Conservation (phyloP, 371 early-diverging fungal genomes). For the Mortierella sp. region DNA sequence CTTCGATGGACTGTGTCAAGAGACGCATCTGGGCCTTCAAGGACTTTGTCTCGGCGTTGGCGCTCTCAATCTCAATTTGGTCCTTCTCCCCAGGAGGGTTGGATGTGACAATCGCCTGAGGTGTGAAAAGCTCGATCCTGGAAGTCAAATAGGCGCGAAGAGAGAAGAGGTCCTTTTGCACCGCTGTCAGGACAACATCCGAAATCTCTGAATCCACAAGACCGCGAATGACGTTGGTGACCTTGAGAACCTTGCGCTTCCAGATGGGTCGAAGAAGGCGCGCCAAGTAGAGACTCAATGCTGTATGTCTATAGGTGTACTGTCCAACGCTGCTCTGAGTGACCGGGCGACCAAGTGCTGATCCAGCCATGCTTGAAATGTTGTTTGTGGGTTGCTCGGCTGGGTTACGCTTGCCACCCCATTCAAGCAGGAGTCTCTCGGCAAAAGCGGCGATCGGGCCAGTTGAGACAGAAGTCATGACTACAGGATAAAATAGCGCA, state of each 20-base stretch:
- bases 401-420: constrained; percentile 72
- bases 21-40: constrained; percentile 75
- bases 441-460: constrained; percentile 58
- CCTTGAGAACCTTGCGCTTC: constrained; percentile 68
- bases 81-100: constrained; percentile 52
- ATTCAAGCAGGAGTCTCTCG: constrained; percentile 66
- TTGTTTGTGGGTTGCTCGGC: constrained; percentile 30
- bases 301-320: constrained; percentile 81
- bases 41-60: constrained; percentile 75
- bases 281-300: constrained; percentile 81
- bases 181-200: constrained; percentile 58
- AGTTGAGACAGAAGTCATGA: constrained; percentile 26
- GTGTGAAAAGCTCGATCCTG: constrained; percentile 48
- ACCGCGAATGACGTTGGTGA: constrained; percentile 34
- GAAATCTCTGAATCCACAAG: constrained; percentile 55
- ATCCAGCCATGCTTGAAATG: constrained; percentile 48
- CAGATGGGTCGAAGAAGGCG: constrained; percentile 82
- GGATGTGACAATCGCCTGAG: constrained; percentile 30
- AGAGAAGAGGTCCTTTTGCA: constrained; percentile 61
- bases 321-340: constrained; percentile 61
- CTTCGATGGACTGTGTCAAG: constrained; percentile 77
- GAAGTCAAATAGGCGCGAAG: constrained; percentile 67
- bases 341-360: constrained; percentile 67
- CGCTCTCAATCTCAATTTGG: constrained; percentile 54
- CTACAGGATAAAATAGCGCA: background rate